Evolutionary conservation across 192 early-diverging fungal species (phyloP), one percentile per base, ranked within the genome.

Genomic region (Podila minutissima): DNA sequence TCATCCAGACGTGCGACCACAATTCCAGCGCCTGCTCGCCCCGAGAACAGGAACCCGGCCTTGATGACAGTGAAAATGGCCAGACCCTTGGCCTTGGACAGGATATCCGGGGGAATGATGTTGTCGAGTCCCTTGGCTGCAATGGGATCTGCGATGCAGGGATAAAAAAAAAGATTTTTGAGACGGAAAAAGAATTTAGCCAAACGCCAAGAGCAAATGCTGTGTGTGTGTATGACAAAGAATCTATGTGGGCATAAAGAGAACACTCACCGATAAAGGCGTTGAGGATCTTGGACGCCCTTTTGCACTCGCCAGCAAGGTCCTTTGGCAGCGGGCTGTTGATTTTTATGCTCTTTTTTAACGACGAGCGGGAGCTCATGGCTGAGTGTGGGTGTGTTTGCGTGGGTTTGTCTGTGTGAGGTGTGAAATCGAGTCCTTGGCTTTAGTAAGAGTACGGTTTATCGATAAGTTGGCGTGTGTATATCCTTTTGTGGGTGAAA

Each of bases 11-110:
- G 86, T 35, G 97, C 92, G 64, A 99, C 89, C 19, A 97, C 95
- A 26, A 99, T 84, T 0, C 97, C 97, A 8, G 92, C 89, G 31
- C 97, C 97, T 37, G 92, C 89, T 32, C 95, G 89, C 9, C 95
- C 96, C 10, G 94, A 94, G 89, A 93, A 96, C 7, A 97, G 83
- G 70, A 97, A 97, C 8, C 97, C 97, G 37, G 93, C 97, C 76
- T 99, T 99, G 68, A 98, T 73, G 19, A 97, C 97, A 0, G 94
- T 94, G 76, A 99, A 86, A 22, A 99, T 93, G 65, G 97, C 97
- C n/a, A 99, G 88, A 12, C 97, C 97, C 75, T 95, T 93, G 37
- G 95, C 95, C 57, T 95, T 90, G 58, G 74, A 68, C 24, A 94
- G 75, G 53, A 95, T 88, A 58, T 86, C 74, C 24, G 86, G 71